phyloP scores from a whole-genome alignment of 192 early-diverging fungal species.

The Backusella tarrabulga region DNA sequence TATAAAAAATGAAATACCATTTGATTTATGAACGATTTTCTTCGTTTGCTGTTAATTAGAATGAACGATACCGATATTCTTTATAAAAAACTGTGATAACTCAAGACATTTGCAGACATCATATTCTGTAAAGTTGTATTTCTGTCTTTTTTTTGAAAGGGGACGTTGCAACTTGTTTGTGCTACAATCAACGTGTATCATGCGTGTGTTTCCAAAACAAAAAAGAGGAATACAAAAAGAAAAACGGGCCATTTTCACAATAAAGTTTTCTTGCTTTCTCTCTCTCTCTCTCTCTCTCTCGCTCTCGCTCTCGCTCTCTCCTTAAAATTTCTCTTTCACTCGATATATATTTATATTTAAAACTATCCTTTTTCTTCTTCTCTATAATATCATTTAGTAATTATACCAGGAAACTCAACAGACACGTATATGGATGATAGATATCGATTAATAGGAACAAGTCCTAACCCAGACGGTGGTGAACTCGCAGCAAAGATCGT shows the following conservation, averaged over 20 bases:
- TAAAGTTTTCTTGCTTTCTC: neutral
- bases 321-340: neutral
- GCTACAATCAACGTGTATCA: neutral
- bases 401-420: neutral
- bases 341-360: neutral
- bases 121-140: neutral
- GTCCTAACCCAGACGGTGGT: slow-evolving; percentile 19
- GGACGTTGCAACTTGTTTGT: neutral
- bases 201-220: neutral
- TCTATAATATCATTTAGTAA: neutral
- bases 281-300: neutral
- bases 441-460: neutral
- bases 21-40: neutral
- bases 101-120: neutral
- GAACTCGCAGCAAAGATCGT: slow-evolving; percentile 30
- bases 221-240: neutral
- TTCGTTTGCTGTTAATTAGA: too few species aligned
- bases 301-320: neutral
- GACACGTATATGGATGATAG: neutral
- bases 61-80: too few species aligned
- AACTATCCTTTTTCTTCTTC: neutral
- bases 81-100: too few species aligned
- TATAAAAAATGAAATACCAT: neutral
- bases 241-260: neutral
- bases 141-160: neutral